Base-by-base conservation (phyloP, 2,329 filamentous ascomycete species). In the Cordyceps cicadae region DNA sequence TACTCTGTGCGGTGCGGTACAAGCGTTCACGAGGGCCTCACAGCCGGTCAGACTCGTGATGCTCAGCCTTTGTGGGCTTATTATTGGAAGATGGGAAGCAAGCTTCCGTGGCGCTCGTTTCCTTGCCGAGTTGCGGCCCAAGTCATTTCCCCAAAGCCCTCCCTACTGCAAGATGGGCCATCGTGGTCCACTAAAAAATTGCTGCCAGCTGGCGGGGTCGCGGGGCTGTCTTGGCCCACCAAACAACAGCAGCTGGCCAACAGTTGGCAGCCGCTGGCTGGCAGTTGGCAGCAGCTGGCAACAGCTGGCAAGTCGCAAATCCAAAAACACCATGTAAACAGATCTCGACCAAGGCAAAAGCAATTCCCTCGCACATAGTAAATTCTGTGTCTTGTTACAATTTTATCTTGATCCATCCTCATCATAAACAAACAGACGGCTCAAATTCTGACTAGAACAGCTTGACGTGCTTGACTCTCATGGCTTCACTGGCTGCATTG, bases 331-430 rank as follows among this genome's bases (percentile, higher is more conserved):
- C 19, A 46, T 19, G 43, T n/a, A 46, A 26, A 24, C 34, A 3
- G 8, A 24, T 24, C 51, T 52, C 32, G 15, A 37, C 26, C 43
- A n/a, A 48, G 21, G 21, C 39, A 57, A 26, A 58, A 58, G 55
- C 29, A 58, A 58, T 15, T 15, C 54, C 19, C 34, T 37, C 21
- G 21, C 26, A 17, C n/a, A 1, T 1, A 46, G 5, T 34, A 29
- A 56, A 48, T 15, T 34, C n/a, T 29, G 45, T 58, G 55, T 58
- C 55, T 58, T 51, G 45, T 21, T 26, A 17, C 45, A 48, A 58
- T 58, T 51, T 58, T 24, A 43, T 58, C 46, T 39, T 46, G 54
- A n/a, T 15, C 54, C 45, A 34, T 46, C 24, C 15, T 9, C 53
- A 49, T 56, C 11, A 41, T 48, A 58, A 46, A 58, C 55, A 51